phyloP scores from a whole-genome alignment of 2,329 filamentous ascomycete species.

The Aschersonia sp. region DNA sequence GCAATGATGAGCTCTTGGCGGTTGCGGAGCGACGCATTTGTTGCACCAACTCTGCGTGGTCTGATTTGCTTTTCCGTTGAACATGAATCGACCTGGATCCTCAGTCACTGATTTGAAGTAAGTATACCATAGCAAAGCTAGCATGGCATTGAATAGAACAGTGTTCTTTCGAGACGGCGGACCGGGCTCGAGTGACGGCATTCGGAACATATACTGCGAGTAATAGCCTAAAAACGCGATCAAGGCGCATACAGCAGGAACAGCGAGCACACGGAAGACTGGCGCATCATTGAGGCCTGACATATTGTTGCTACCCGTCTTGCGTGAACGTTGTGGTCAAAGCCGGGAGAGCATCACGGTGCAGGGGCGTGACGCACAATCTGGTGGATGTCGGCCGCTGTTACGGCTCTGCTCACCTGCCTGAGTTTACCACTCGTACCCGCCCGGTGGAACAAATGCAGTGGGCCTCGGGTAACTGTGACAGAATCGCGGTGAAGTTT shows the following conservation, averaged over 20 bases:
- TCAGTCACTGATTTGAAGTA: slow-evolving; percentile 49
- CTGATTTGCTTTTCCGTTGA: slow-evolving; percentile 23
- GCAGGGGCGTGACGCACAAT: not conserved
- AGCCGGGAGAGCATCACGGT: not conserved
- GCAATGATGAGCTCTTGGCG: slow-evolving; percentile 70
- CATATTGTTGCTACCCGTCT: slow-evolving; percentile 13
- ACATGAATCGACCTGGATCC: slow-evolving; percentile 38
- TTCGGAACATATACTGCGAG: slow-evolving; percentile 56
- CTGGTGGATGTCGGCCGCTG: too few relatives aligned
- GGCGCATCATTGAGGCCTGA: slow-evolving; percentile 26
- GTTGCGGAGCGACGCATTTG: slow-evolving; percentile 62
- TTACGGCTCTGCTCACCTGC: too few relatives aligned
- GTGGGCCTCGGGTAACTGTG: too few relatives aligned
- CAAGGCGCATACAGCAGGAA: slow-evolving; percentile 52
- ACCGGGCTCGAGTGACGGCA: slow-evolving; percentile 40
- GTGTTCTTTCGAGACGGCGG: slow-evolving; percentile 43
- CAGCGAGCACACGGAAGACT: slow-evolving; percentile 40
- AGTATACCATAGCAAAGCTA: slow-evolving; percentile 50
- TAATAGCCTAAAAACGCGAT: slow-evolving; percentile 58
- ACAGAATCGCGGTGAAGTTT: too few relatives aligned
- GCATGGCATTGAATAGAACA: slow-evolving; percentile 49
- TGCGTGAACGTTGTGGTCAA: not conserved
- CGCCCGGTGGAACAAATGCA: too few relatives aligned
- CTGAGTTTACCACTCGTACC: too few relatives aligned
- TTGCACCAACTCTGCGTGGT: slow-evolving; percentile 47